Conservation (phyloP, 1,284 basidiomycete species). For the Coniferiporia sulphurascens region DNA sequence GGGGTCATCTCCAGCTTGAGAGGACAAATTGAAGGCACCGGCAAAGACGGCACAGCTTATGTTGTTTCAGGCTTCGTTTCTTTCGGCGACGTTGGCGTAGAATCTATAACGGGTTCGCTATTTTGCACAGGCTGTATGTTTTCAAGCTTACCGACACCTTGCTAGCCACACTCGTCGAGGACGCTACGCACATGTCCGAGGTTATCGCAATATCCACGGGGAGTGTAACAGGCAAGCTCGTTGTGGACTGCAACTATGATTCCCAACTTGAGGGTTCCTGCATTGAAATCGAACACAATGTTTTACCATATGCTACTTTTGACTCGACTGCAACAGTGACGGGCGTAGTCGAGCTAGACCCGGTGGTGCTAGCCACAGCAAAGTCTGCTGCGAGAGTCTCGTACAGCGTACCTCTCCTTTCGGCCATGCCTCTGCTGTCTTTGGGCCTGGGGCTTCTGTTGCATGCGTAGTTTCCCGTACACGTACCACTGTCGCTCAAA, state of each 20-base stretch:
- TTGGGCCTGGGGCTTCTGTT: too few species aligned
- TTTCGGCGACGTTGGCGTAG: not conserved
- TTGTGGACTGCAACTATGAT: not conserved
- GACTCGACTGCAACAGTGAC: too few species aligned
- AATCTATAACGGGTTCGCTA: too few species aligned
- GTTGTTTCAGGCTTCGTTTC: not conserved
- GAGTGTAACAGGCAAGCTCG: not conserved
- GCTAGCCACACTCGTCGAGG: conserved; percentile 9
- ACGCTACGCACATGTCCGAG: not conserved
- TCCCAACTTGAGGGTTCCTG: not conserved
- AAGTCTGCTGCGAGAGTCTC: too few species aligned
- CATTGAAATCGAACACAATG: not conserved
- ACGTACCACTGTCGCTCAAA: too few species aligned
- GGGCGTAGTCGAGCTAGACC: too few species aligned
- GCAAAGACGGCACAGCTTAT: conserved; percentile 8
- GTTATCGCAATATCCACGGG: not conserved
- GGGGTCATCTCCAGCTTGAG: not conserved
- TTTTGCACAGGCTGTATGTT: too few species aligned
- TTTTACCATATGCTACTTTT: too few species aligned
- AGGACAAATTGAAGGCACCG: conserved; percentile 3
- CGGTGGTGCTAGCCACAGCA: too few species aligned
- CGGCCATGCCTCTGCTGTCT: too few species aligned
- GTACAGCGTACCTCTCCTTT: too few species aligned
- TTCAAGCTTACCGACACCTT: not conserved
- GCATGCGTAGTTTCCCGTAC: too few species aligned